Percentiles rank a stretch among this genome's conserved stretches.
phyloP scores from a whole-genome alignment of 2,329 filamentous ascomycete genomes.

The Aspergillus uvarum region DNA sequence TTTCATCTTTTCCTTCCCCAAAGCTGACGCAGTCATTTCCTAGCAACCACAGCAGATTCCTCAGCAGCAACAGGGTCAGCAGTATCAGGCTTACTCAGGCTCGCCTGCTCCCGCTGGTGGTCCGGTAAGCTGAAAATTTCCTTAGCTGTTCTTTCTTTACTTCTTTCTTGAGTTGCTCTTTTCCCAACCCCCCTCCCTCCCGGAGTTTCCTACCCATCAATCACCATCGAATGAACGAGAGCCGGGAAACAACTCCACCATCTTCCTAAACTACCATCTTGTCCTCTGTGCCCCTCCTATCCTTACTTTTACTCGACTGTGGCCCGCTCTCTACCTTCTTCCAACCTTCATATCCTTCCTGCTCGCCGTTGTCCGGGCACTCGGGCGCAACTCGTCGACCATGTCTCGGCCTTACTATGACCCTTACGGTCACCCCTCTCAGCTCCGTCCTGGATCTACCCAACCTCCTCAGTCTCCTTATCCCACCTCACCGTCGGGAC shows the following conservation, averaged over 20 bases:
- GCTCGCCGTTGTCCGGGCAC: slow-evolving; percentile 8
- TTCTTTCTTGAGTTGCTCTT: slow-evolving; percentile 1
- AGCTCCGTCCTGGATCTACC: slow-evolving; percentile 29
- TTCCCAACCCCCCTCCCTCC: slow-evolving; percentile 6
- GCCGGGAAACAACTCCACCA: background rate
- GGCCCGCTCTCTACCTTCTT: background rate
- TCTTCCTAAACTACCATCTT: slow-evolving; percentile 3
- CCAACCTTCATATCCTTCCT: slow-evolving; percentile 9
- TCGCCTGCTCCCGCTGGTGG: slow-evolving; percentile 29
- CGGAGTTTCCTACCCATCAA: slow-evolving; percentile 6
- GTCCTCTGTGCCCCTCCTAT: slow-evolving; percentile 3
- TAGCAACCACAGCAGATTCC: slow-evolving; percentile 15
- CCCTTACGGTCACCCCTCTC: slow-evolving; percentile 37
- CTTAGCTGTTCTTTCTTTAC: slow-evolving; percentile 11
- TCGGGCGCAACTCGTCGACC: slow-evolving; percentile 21
- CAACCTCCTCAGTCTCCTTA: slow-evolving; percentile 36
- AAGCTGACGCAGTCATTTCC: slow-evolving; percentile 7
- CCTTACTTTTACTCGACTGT: background rate
- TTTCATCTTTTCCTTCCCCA: background rate
- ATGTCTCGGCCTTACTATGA: slow-evolving; percentile 40
- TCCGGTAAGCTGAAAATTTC: slow-evolving; percentile 36
- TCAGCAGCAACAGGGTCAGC: slow-evolving; percentile 34
- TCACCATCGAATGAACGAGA: slow-evolving; percentile 13
- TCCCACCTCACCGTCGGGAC: slow-evolving; percentile 32
- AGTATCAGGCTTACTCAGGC: slow-evolving; percentile 59